These are phyloP conservation scores for Fagopyrum esculentum DNA, from an alignment of 148 eudicot genomes.

Conservation along the genomic window DNA sequence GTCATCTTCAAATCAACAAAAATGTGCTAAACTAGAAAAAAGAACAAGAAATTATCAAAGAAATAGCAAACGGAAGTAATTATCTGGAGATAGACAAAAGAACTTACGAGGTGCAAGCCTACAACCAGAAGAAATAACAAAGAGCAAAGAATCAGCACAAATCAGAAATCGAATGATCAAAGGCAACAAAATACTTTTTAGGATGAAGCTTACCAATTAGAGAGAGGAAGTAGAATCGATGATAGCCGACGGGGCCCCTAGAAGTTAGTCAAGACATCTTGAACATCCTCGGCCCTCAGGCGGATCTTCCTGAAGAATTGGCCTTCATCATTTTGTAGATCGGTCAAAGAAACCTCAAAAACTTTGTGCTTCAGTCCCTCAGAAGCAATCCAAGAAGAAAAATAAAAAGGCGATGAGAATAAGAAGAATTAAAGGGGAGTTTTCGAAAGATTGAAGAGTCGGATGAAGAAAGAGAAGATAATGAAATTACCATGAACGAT, in stretches of 20 bases:
- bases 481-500: no score
- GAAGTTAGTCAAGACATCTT: constrained; percentile 24
- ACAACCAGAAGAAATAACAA: background rate
- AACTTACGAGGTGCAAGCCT: background rate
- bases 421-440: no score
- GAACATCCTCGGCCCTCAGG: constrained; percentile 22
- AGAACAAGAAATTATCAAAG: background rate
- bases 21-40: background rate
- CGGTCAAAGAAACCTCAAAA: constrained; percentile 14
- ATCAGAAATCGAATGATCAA: no score
- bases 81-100: background rate
- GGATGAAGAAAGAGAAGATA: no score
- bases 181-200: no score
- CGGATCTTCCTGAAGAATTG: constrained; percentile 22
- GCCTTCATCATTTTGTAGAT: constrained; percentile 22
- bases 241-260: constrained; percentile 1
- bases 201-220: no score
- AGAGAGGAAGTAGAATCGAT: no score
- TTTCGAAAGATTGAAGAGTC: no score
- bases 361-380: constrained; percentile 21
- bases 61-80: background rate
- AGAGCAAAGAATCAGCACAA: background rate
- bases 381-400: background rate
- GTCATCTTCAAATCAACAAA: background rate
- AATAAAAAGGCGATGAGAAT: no score